Conservation (phyloP, 2,329 filamentous ascomycete genomes). For the Plenodomus tracheiphilus region DNA sequence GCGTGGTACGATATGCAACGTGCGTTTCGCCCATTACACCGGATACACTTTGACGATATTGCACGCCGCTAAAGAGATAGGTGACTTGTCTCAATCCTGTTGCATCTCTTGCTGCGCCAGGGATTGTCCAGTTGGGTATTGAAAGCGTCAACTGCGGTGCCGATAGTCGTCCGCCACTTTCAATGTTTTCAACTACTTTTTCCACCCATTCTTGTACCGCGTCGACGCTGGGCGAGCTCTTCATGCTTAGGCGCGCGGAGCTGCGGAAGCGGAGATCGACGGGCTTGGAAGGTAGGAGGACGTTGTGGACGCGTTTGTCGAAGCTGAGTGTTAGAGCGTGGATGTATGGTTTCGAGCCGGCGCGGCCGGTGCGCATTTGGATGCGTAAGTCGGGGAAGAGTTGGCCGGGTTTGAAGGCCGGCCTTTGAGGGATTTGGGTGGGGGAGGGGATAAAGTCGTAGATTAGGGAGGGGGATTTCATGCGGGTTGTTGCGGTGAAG, state of each 20-base stretch:
- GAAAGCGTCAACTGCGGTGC: constrained; percentile 31
- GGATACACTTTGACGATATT: constrained; percentile 29
- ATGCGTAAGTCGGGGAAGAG: constrained; percentile 30
- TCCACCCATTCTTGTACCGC: constrained; percentile 11
- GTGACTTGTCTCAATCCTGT: constrained; percentile 15
- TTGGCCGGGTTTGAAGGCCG: constrained; percentile 8
- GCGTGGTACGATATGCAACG: constrained; percentile 23
- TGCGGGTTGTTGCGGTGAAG: constrained; percentile 7
- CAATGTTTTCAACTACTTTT: constrained; percentile 26
- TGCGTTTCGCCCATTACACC: constrained; percentile 14
- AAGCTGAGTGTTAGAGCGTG: constrained; percentile 26
- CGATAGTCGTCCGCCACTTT: constrained; percentile 30
- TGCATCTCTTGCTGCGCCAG: constrained; percentile 7
- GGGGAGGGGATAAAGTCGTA: constrained; percentile 31
- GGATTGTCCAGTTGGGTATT: constrained; percentile 36
- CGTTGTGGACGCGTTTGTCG: constrained; percentile 27
- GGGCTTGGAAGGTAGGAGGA: constrained; percentile 35
- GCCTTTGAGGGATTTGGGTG: constrained; percentile 11
- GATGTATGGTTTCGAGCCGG: constrained; percentile 15
- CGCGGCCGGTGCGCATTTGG: constrained; percentile 21
- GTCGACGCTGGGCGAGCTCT: constrained; percentile 7
- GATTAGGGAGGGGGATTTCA: constrained; percentile 17
- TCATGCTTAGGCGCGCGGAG: constrained; percentile 18
- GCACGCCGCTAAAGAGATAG: constrained; percentile 36
- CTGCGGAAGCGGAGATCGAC: constrained; percentile 34